Conservation (phyloP, 1,139 yeast genomes). For the Kluyveromyces marxianus region DNA sequence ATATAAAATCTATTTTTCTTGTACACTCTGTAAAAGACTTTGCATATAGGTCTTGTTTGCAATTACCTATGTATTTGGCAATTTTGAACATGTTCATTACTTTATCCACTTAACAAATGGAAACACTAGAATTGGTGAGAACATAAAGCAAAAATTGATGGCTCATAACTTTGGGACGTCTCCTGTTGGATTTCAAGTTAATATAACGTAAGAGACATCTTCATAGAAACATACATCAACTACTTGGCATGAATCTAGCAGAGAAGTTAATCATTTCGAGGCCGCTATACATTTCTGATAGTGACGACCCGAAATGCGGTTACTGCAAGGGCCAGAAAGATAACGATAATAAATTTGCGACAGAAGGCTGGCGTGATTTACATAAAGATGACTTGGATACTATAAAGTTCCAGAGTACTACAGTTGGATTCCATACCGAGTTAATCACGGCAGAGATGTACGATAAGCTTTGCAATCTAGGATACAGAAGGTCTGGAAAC, state of each 20-base stretch:
- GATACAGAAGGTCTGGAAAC: constrained; percentile 73
- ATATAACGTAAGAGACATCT: no score
- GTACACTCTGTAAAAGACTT: no score
- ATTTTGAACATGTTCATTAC: no score
- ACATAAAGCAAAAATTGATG: no score
- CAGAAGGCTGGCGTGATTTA: constrained; percentile 27
- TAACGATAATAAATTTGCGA: constrained; percentile 32
- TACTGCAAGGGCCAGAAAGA: constrained; percentile 51
- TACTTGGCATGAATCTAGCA: constrained; percentile 8
- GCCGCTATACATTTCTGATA: constrained; percentile 33
- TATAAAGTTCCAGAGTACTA: constrained; percentile 16
- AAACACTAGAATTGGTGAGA: no score
- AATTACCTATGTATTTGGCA: no score
- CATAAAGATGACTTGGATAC: constrained; percentile 8
- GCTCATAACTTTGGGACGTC: no score
- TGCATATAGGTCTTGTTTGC: no score
- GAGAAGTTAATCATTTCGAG: constrained; percentile 26
- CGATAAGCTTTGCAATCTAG: constrained; percentile 58
- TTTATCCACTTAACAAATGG: no score
- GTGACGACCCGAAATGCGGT: constrained; percentile 42
- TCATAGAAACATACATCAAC: no score
- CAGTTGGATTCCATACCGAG: constrained; percentile 46
- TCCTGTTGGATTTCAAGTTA: no score
- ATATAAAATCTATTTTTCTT: no score
- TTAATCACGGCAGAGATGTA: constrained; percentile 46